phyloP scores from a whole-genome alignment of 768 basidiomycete genomes.

The Tulasnella sp. region DNA sequence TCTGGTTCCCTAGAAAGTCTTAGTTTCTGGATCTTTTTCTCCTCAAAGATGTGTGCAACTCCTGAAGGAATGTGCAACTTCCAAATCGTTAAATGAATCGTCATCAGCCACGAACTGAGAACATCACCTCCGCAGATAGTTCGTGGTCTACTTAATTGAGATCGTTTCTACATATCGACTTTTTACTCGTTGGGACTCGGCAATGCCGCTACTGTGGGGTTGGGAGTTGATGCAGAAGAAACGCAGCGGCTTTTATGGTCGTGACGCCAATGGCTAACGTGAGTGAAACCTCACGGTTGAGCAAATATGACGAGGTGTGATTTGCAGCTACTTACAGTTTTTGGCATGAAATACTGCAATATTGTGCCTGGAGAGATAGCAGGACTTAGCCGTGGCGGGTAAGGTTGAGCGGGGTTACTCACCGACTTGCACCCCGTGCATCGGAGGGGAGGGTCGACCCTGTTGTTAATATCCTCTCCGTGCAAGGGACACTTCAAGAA shows the following conservation, averaged over 20 bases:
- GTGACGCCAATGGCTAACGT: neutral
- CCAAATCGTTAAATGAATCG: too few species aligned
- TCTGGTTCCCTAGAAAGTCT: too few species aligned
- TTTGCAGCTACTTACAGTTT: neutral
- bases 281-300: neutral
- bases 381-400: neutral
- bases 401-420: neutral
- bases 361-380: neutral
- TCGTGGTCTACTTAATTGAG: too few species aligned
- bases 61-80: too few species aligned
- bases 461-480: neutral
- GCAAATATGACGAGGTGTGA: too few species aligned
- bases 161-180: too few species aligned
- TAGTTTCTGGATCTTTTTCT: too few species aligned
- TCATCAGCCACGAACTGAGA: too few species aligned
- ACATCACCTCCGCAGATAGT: too few species aligned
- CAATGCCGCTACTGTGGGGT: neutral
- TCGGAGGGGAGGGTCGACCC: neutral
- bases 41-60: too few species aligned
- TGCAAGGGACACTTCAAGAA: neutral
- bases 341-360: neutral
- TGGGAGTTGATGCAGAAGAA: too few species aligned
- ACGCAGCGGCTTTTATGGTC: neutral
- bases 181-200: neutral
- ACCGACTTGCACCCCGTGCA: neutral